These are phyloP conservation scores for Pseudoscleropodium purum DNA, from an alignment of 225 moss, liverwort and hornwort genomes.

Conservation along the genomic window DNA sequence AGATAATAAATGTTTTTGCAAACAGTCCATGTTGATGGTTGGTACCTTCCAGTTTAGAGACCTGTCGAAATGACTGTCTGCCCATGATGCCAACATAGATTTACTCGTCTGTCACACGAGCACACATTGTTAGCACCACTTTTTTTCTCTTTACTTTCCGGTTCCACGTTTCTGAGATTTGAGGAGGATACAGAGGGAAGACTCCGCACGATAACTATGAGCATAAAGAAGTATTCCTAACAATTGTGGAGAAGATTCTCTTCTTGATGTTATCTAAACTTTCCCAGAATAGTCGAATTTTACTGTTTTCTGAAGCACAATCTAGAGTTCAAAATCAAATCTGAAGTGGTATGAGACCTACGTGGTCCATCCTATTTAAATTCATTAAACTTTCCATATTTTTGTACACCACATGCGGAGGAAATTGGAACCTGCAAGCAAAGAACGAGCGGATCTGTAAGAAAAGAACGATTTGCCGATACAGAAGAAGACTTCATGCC, in stretches of 20 bases:
- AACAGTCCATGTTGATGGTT: background rate
- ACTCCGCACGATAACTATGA: background rate
- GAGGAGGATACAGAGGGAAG: background rate
- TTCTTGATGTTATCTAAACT: background rate
- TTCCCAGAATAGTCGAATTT: too few relatives aligned
- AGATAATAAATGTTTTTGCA: background rate
- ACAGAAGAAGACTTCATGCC: background rate
- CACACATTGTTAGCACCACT: background rate
- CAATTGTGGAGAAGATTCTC: background rate
- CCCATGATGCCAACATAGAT: slow-evolving; percentile 68
- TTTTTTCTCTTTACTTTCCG: background rate
- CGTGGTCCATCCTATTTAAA: slow-evolving; percentile 40
- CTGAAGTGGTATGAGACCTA: background rate
- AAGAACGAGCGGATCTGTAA: background rate
- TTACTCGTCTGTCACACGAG: slow-evolving; percentile 37
- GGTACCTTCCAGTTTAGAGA: slow-evolving; percentile 78
- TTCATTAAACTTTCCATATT: slow-evolving; percentile 72
- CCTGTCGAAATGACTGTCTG: slow-evolving; percentile 67
- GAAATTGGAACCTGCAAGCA: slow-evolving; percentile 45
- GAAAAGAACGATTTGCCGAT: background rate
- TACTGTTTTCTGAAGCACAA: background rate
- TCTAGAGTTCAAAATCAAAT: background rate
- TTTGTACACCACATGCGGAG: slow-evolving; percentile 55
- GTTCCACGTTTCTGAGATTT: background rate
- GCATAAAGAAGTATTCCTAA: background rate